phyloP scores from a whole-genome alignment of 345 rosid species.

The Dipteronia sinensis region DNA sequence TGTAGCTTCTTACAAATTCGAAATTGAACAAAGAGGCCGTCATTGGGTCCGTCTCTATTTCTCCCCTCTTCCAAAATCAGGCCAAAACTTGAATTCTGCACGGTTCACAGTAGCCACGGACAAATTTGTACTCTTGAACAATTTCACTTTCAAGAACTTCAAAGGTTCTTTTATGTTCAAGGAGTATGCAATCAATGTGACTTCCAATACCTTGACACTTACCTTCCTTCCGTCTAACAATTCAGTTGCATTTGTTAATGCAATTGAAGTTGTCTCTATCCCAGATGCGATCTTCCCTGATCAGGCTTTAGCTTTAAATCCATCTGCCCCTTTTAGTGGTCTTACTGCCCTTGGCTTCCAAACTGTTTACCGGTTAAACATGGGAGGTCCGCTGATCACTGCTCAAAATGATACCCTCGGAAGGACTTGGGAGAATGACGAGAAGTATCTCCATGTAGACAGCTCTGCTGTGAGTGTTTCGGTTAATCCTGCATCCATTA shows the following conservation, averaged over 20 bases:
- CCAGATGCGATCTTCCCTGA: constrained; percentile 80
- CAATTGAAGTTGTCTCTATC: constrained; percentile 85
- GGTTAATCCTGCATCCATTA: constrained; percentile 63
- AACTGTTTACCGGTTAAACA: constrained; percentile 85
- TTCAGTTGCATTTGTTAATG: constrained; percentile 86
- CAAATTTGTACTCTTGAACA: constrained; percentile 81
- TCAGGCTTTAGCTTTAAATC: constrained; percentile 68
- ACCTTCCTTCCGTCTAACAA: constrained; percentile 71
- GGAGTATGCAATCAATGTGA: constrained; percentile 87
- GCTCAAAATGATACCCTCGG: constrained; percentile 89
- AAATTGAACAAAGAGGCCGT: constrained; percentile 66
- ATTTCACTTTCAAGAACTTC: constrained; percentile 71
- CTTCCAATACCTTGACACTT: constrained; percentile 63
- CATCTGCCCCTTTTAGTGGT: constrained; percentile 58
- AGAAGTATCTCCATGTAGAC: constrained; percentile 72
- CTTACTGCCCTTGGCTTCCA: constrained; percentile 75
- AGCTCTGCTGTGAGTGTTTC: constrained; percentile 78
- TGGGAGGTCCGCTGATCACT: constrained; percentile 92
- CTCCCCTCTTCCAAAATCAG: constrained; percentile 56
- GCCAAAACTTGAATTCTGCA: constrained; percentile 59
- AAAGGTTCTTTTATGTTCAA: constrained; percentile 68
- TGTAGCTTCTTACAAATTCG: constrained; percentile 69
- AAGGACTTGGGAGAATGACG: constrained; percentile 91
- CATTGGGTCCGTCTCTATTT: constrained; percentile 99
- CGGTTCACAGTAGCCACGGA: constrained; percentile 68